phyloP scores from a whole-genome alignment of 2,329 filamentous ascomycete species.

The Beauveria medogensis region DNA sequence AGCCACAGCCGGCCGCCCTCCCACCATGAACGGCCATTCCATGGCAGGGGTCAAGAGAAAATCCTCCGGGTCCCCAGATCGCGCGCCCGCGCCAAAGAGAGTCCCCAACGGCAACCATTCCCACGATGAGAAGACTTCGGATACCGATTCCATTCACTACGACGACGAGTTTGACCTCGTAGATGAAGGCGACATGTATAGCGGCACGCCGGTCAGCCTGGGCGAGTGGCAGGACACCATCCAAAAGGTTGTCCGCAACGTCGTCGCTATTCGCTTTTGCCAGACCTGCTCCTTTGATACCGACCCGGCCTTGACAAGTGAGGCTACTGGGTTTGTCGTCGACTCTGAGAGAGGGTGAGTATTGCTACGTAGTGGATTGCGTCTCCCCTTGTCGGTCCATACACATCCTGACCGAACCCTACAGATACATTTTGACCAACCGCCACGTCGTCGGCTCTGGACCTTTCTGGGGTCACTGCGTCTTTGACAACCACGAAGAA shows the following conservation, averaged over 20 bases:
- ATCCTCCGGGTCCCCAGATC: constrained; percentile 34
- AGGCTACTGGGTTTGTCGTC: constrained; percentile 96
- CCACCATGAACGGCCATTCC: constrained; percentile 36
- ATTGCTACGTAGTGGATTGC: background rate
- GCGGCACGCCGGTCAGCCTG: constrained; percentile 30
- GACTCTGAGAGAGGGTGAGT: constrained; percentile 80
- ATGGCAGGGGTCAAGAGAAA: constrained; percentile 45
- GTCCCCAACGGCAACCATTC: constrained; percentile 40
- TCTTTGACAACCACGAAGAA: constrained; percentile 97
- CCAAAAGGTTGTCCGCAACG: constrained; percentile 85
- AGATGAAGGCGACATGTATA: constrained; percentile 31
- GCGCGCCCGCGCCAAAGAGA: constrained; percentile 27
- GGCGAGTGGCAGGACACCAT: constrained; percentile 92
- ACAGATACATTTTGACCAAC: constrained; percentile 73
- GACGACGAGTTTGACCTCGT: constrained; percentile 34
- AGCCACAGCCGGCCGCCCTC: background rate
- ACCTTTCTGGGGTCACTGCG: constrained; percentile 95
- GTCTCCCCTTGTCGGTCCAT: background rate
- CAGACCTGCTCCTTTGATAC: constrained; percentile 98
- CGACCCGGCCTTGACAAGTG: constrained; percentile 85
- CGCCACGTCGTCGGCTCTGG: constrained; percentile 91
- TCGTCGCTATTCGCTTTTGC: constrained; percentile 98
- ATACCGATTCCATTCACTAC: constrained; percentile 28
- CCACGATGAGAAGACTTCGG: constrained; percentile 41
- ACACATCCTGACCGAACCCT: background rate